Conservation (phyloP, 2,329 filamentous ascomycete species). For the Xylariales sp. region DNA sequence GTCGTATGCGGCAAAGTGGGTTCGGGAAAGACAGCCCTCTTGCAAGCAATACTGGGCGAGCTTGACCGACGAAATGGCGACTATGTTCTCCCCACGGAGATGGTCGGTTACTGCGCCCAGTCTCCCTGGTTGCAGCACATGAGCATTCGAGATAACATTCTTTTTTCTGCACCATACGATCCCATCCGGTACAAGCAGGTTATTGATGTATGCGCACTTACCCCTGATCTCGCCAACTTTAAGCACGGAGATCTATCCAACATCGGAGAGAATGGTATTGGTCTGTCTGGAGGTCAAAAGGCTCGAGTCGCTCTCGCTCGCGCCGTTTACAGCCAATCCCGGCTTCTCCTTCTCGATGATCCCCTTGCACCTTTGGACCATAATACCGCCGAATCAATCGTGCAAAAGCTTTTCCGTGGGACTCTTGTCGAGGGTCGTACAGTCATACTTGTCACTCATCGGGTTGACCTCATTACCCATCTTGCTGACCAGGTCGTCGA, state of each 20-base stretch:
- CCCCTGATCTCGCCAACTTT: conserved; percentile 51
- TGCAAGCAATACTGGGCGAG: conserved; percentile 56
- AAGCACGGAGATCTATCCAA: conserved; percentile 52
- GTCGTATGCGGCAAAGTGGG: conserved; percentile 57
- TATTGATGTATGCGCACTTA: conserved; percentile 55
- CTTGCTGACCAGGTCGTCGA: conserved; percentile 71
- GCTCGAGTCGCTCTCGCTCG: conserved; percentile 59
- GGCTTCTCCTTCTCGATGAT: conserved; percentile 57
- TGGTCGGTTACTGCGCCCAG: conserved; percentile 54
- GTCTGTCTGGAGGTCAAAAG: conserved; percentile 59
- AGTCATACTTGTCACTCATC: conserved; percentile 74
- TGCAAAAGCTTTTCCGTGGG: conserved; percentile 58
- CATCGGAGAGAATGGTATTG: conserved; percentile 59
- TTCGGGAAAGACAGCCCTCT: conserved; percentile 56
- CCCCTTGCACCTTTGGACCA: conserved; percentile 61
- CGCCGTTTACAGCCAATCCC: conserved; percentile 54
- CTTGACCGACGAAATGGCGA: conserved; percentile 60
- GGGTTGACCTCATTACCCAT: conserved; percentile 71
- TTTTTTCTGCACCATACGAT: conserved; percentile 56
- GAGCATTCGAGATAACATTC: conserved; percentile 60
- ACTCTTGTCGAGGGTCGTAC: conserved; percentile 60
- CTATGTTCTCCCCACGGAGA: conserved; percentile 41
- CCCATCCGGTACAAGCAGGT: conserved; percentile 52
- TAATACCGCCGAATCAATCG: conserved; percentile 53
- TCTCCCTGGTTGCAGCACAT: conserved; percentile 63